These are phyloP conservation scores for Trypanosoma caninum DNA, from an alignment of 208 protist genomes.

Conservation along the genomic window DNA sequence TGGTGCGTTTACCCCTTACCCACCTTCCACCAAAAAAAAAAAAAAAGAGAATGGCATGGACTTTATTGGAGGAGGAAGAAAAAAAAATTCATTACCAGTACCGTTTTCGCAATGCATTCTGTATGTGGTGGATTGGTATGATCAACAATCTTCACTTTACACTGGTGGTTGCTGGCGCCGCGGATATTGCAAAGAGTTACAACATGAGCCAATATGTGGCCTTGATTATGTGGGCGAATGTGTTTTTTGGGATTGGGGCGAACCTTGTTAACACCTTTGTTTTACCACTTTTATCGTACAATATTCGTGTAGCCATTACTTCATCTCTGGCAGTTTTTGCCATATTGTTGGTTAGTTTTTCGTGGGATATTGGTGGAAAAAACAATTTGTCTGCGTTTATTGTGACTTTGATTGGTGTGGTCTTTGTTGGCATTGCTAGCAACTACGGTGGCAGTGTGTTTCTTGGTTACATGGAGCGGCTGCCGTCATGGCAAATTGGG, in stretches of 20 bases:
- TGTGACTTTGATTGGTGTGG: slow-evolving; percentile 68
- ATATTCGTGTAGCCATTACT: slow-evolving; percentile 68
- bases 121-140: slow-evolving; percentile 60
- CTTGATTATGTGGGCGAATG: slow-evolving; percentile 73
- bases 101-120: slow-evolving; percentile 1
- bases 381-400: slow-evolving; percentile 54
- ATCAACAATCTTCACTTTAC: slow-evolving; percentile 92
- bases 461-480: slow-evolving; percentile 76
- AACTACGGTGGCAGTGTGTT: slow-evolving; percentile 81
- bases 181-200: slow-evolving; percentile 43
- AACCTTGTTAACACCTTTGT: slow-evolving; percentile 77
- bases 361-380: slow-evolving; percentile 38
- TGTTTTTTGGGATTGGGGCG: slow-evolving; percentile 82
- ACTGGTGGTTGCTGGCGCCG: slow-evolving; percentile 68
- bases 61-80: slow-evolving; percentile 14
- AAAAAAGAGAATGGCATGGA: slow-evolving; percentile 1
- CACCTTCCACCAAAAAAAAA: neutral
- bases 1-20: neutral
- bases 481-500: slow-evolving; percentile 70
- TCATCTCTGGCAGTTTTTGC: slow-evolving; percentile 46
- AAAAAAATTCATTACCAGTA: slow-evolving; percentile 3
- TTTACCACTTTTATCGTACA: slow-evolving; percentile 57
- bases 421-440: slow-evolving; percentile 50
- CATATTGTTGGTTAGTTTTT: slow-evolving; percentile 72
- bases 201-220: slow-evolving; percentile 61